Conservation (phyloP, 2,329 filamentous ascomycete genomes). For the Pseudogymnoascus sp. region DNA sequence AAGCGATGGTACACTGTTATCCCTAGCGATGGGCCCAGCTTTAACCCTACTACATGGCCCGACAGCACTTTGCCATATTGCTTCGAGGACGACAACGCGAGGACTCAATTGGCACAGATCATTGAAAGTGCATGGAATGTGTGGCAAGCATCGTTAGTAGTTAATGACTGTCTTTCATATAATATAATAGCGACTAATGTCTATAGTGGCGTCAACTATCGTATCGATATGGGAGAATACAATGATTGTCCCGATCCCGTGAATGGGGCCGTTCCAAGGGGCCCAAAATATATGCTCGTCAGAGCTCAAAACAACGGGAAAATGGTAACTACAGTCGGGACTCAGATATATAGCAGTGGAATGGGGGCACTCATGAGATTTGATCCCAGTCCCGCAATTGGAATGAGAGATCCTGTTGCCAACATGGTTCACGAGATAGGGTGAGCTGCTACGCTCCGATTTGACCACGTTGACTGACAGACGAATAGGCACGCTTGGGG, state of each 20-base stretch:
- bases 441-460: neutral
- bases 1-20: neutral
- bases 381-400: neutral
- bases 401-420: constrained; percentile 5
- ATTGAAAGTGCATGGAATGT: neutral
- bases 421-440: constrained; percentile 11
- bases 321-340: neutral
- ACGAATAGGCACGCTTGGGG: constrained; percentile 5
- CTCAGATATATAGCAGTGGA: neutral
- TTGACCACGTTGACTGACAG: neutral
- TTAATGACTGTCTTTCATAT: neutral
- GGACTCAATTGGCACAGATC: neutral
- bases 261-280: neutral
- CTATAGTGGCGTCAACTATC: constrained; percentile 3
- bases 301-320: neutral
- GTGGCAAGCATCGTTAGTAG: constrained; percentile 2
- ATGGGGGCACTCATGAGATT: neutral
- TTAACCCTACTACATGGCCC: neutral
- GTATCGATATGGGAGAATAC: constrained; percentile 10
- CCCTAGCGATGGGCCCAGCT: neutral
- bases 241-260: neutral
- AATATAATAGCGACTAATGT: neutral
- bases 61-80: constrained; percentile 3
- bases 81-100: constrained; percentile 2
- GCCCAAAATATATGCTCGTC: neutral